Conservation (phyloP, 306 rosid genomes). For the Cucurbita pepo region DNA sequence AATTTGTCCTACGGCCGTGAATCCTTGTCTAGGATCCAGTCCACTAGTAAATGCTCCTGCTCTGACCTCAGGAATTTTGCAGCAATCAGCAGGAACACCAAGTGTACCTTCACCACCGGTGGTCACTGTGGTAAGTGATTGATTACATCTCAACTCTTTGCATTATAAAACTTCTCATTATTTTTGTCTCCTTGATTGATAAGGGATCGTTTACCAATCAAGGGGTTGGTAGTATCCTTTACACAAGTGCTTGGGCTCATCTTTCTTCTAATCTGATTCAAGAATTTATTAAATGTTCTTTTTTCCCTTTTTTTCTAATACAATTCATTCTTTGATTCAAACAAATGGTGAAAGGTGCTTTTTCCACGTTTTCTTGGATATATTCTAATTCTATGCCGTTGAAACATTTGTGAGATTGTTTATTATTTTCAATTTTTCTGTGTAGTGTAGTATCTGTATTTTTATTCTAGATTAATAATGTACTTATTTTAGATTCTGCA, state of each 20-base stretch:
- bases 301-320: background rate
- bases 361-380: background rate
- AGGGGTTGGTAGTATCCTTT: background rate
- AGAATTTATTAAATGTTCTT: background rate
- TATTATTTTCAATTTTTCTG: background rate
- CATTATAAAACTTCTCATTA: background rate
- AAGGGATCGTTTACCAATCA: background rate
- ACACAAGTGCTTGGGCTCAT: background rate
- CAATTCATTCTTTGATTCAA: background rate
- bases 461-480: background rate
- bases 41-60: constrained; percentile 33
- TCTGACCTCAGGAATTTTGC: constrained; percentile 29
- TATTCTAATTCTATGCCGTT: background rate
- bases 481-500: background rate
- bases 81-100: constrained; percentile 34
- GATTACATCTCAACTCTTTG: background rate
- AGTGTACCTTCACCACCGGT: constrained; percentile 32
- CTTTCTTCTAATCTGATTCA: background rate
- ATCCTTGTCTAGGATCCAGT: constrained; percentile 27
- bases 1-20: constrained; percentile 10
- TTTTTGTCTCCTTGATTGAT: background rate
- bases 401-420: background rate
- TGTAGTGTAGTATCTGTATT: background rate
- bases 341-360: background rate
- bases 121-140: constrained; percentile 41